Percentiles rank a stretch among this genome's conserved stretches.
These are phyloP conservation scores for Fusarium graminum DNA, from an alignment of 2,329 filamentous ascomycete genomes.

Conservation along the genomic window DNA sequence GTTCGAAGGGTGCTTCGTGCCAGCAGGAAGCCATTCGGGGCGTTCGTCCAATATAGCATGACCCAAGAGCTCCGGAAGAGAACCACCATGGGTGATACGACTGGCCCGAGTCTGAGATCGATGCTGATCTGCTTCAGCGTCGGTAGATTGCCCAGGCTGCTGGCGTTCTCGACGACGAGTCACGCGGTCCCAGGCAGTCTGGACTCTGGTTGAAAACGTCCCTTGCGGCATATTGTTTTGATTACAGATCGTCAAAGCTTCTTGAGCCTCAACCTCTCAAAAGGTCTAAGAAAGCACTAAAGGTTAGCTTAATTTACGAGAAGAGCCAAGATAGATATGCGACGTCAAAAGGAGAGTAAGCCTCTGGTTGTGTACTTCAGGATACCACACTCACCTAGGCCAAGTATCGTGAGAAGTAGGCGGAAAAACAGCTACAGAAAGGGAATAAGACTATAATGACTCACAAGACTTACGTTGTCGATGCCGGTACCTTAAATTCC, in stretches of 20 bases:
- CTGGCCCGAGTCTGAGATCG: neutral
- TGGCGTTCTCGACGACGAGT: neutral
- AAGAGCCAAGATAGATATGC: neutral
- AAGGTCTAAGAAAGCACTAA: neutral
- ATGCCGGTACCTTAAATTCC: no score
- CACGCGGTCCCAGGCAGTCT: constrained; percentile 1
- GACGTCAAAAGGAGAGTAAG: neutral
- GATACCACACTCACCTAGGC: no score
- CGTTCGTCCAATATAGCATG: neutral
- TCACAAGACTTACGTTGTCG: no score
- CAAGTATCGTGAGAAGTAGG: no score
- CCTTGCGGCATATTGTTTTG: constrained; percentile 3
- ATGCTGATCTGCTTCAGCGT: neutral
- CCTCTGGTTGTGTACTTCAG: neutral
- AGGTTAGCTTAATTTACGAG: neutral
- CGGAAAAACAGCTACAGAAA: no score
- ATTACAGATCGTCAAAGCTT: neutral
- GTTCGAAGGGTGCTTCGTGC: neutral
- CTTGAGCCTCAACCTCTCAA: no score
- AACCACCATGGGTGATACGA: neutral
- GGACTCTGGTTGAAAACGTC: neutral
- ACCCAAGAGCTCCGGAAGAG: neutral
- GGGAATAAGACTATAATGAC: no score
- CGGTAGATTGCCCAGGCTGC: neutral
- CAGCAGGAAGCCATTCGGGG: neutral